Base-by-base conservation (phyloP, 177 flowering plant genomes). In the Vitis hybrid region DNA sequence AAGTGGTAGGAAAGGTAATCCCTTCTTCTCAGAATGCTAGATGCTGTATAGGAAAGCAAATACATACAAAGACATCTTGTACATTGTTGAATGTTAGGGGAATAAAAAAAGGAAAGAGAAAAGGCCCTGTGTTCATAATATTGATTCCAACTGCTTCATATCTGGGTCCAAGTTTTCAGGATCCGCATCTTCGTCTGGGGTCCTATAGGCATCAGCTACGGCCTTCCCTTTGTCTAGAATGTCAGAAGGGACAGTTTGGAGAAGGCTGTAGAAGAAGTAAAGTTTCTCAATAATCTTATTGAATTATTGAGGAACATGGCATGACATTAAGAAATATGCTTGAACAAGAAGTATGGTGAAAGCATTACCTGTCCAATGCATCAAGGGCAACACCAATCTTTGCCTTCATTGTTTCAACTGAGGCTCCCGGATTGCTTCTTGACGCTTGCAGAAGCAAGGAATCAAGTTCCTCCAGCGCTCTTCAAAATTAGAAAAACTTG, bases 381-480 rank as follows among this genome's bases (percentile, higher is more conserved):
- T 69, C 71, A 12, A 90, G 41, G 13, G 97, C 92, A 56, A 71
- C 67, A 2, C 61, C 80, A 32, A 92, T 85, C 71, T 94, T 77
- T 32, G 80, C 74, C 77, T 84, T 92, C 98, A 94, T 94, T 21
- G 84, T 63, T 59, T 79, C 77, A 35, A 85, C 76, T 6, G 90
- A 81, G 58, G 92, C 89, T 5, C 41, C 78, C 24, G 78, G 84
- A 57, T 92, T 89, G 35, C 89, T 91, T 74, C 97, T 85, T 68
- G 95, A 84, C 65, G 97, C 98, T 41, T 55, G 90, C 63, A 94
- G 85, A 69, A 92, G 77, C 80, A 91, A 80, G 18, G 94, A 87
- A 74, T 94, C 97, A 10, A 91, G 91, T 58, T 90, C 97, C 74
- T 94, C 98, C 85, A 94, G 79, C 49, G 97, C 92, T 41, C 98